Percentiles rank a stretch among this genome's conserved stretches.
phyloP scores from a whole-genome alignment of 164 flowering plant genomes.

The Cinnamomum chago region DNA sequence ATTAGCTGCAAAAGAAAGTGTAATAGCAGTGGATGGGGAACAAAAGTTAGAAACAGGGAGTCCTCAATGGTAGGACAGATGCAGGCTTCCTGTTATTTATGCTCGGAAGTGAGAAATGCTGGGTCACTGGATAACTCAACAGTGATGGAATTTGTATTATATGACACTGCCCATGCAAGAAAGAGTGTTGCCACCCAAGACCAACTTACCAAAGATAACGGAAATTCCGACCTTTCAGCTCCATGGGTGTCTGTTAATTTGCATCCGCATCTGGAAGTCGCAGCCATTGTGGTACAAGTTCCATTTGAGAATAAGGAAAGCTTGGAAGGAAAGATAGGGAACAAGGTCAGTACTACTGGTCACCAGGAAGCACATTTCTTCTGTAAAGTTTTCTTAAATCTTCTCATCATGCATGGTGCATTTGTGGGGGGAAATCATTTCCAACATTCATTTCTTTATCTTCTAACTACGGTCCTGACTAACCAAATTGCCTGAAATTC shows the following conservation, averaged over 20 bases:
- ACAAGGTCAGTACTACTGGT: slow-evolving; percentile 15
- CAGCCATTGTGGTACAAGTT: slow-evolving; percentile 65
- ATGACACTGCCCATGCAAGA: slow-evolving; percentile 60
- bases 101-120: slow-evolving; percentile 43
- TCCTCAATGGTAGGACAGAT: slow-evolving; percentile 75
- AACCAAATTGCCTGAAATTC: neutral
- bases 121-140: slow-evolving; percentile 47
- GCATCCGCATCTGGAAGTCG: slow-evolving; percentile 66
- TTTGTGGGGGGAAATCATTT: neutral
- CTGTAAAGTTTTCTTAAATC: neutral
- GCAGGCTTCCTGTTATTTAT: slow-evolving; percentile 69
- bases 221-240: slow-evolving; percentile 19
- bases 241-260: slow-evolving; percentile 48
- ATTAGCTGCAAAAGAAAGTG: slow-evolving; percentile 39
- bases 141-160: slow-evolving; percentile 79
- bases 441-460: neutral
- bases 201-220: slow-evolving; percentile 10
- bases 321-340: slow-evolving; percentile 42
- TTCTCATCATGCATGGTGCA: neutral
- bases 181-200: slow-evolving; percentile 28
- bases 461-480: neutral
- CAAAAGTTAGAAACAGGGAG: slow-evolving; percentile 30
- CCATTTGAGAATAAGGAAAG: slow-evolving; percentile 68
- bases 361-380: slow-evolving; percentile 18
- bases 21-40: slow-evolving; percentile 14